These are phyloP conservation scores for Neofusicoccum sp. DNA, from an alignment of 2,329 filamentous ascomycete species.

Conservation along the genomic window DNA sequence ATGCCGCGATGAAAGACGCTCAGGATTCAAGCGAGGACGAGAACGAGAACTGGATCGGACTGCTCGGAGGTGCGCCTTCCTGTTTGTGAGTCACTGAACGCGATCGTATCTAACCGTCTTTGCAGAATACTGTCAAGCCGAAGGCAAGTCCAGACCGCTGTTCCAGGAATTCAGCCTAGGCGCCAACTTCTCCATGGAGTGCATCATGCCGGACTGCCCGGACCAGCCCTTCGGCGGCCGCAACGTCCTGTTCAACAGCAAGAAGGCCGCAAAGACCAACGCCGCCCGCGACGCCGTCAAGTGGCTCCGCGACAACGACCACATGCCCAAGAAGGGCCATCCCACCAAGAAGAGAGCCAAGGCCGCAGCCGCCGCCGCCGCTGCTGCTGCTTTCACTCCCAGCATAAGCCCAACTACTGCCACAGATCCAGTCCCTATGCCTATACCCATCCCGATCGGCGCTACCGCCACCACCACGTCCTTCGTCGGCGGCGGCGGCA, in stretches of 20 bases:
- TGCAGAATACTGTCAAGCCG: conserved; percentile 34
- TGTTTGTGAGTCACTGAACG: neutral
- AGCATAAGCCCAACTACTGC: too few species aligned
- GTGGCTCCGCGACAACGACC: conserved; percentile 38
- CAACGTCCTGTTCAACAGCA: conserved; percentile 33
- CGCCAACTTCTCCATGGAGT: conserved; percentile 31
- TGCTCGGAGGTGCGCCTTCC: conserved; percentile 23
- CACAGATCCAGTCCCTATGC: neutral
- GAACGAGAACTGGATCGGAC: conserved; percentile 38
- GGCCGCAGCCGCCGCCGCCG: neutral
- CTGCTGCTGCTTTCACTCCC: neutral
- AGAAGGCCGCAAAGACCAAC: conserved; percentile 42
- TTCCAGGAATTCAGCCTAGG: conserved; percentile 39
- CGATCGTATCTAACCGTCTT: neutral
- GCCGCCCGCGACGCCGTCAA: conserved; percentile 43
- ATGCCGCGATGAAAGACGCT: conserved; percentile 14
- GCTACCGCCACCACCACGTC: too few species aligned
- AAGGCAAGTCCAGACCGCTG: conserved; percentile 27
- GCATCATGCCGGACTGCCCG: conserved; percentile 27
- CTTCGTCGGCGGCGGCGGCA: neutral
- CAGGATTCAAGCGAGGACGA: conserved; percentile 19
- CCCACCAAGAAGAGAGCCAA: conserved; percentile 30
- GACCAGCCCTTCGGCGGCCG: conserved; percentile 36
- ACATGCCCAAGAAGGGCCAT: conserved; percentile 33
- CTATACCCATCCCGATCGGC: neutral